These are phyloP conservation scores for Calonectria naviculata DNA, from an alignment of 2,329 filamentous ascomycete species.

Conservation along the genomic window DNA sequence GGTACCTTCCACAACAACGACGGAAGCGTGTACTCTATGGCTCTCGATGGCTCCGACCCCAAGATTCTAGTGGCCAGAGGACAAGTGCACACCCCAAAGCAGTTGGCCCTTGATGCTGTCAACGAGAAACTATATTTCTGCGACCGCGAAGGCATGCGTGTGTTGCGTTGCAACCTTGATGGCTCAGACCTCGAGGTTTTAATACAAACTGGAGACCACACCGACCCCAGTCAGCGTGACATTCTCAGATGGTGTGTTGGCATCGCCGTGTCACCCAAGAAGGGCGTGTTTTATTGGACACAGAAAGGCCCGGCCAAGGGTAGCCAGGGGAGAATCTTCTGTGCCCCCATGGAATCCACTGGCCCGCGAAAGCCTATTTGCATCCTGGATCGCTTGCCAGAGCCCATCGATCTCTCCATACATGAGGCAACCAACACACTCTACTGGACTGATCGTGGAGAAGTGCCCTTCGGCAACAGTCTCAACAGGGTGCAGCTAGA, in stretches of 20 bases:
- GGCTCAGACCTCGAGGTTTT: conserved; percentile 52
- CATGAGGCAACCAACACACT: conserved; percentile 57
- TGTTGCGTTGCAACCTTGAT: conserved; percentile 52
- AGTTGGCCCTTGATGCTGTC: conserved; percentile 47
- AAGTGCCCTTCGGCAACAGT: conserved; percentile 64
- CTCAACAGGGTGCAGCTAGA: conserved; percentile 53
- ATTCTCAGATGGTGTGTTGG: conserved; percentile 65
- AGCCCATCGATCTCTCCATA: conserved; percentile 68
- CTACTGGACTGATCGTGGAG: conserved; percentile 72
- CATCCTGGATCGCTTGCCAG: conserved; percentile 55
- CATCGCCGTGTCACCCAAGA: conserved; percentile 56
- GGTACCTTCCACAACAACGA: conserved; percentile 51
- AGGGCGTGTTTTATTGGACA: conserved; percentile 67
- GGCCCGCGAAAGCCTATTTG: conserved; percentile 47
- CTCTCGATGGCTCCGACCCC: conserved; percentile 61
- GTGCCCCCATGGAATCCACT: conserved; percentile 54
- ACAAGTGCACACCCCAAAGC: conserved; percentile 60
- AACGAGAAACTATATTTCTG: conserved; percentile 52
- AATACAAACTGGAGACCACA: conserved; percentile 47
- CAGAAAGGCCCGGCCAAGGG: conserved; percentile 68
- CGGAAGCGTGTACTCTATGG: conserved; percentile 56
- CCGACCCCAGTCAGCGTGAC: conserved; percentile 38
- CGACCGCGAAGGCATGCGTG: conserved; percentile 56
- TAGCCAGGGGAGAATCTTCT: conserved; percentile 62
- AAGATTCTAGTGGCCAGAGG: conserved; percentile 56